Evolutionary conservation across 805 yeast species (phyloP), one percentile per base, ranked within the genome.

Genomic region (Myxozyma monticola): DNA sequence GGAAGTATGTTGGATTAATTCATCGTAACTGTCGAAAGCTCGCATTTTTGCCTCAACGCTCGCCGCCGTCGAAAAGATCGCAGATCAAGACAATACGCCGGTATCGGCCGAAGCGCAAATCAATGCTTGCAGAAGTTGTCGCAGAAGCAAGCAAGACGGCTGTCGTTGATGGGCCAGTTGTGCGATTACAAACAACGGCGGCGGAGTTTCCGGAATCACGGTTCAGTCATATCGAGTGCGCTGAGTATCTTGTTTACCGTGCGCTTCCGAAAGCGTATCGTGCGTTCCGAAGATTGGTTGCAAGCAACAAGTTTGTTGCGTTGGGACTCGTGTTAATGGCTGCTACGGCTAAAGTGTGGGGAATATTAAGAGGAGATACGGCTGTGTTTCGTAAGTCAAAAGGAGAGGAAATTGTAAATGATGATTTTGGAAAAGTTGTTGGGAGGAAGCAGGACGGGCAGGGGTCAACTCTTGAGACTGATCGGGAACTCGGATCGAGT

Each of bases 1-100:
- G 96, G 91, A 76, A 71, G 52, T 75, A 78, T 51, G 69, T 89
- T 35, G 76, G 80, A 53, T 75, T 82, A 8, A 61, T 88, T 24
- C 85, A 84, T 59, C 74, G 95, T 9, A 36, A 40, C 18, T n/a
- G 45, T 14, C 31, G 39, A 28, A 34, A 42, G 17, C 20, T 54
- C 7, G n/a, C n/a, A n/a, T n/a, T n/a, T n/a, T 24, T 54, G 15
- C 24, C 6, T 20, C 17, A 31, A 10, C 28, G 34, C 2, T 40
- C 42, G 17, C 4, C 12, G 9, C 8, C 14, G 9, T 17, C 17
- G 14, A 1, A 21, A 12, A 8, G 7, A 20, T 12, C 17, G 12
- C 15, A 35, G 14, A 20, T 14, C 14, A 36, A 26, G 14, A n/a
- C 29, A 25, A 31, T 33, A 37, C n/a, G 24, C 3, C 44, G 34